Conservation (phyloP, 1,284 basidiomycete genomes). For the Ustilago curta region DNA sequence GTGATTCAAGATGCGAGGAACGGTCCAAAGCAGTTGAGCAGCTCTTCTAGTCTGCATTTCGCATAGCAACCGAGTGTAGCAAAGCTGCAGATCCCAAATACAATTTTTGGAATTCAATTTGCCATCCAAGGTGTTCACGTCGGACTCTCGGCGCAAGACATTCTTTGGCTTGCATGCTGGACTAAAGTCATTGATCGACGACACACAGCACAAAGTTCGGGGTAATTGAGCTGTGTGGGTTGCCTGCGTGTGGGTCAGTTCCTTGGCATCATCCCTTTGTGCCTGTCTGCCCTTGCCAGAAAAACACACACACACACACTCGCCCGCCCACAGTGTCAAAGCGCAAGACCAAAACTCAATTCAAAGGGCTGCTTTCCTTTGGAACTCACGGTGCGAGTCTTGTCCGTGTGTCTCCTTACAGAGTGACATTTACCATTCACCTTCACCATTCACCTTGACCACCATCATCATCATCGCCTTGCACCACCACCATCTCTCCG, state of each 20-base stretch:
- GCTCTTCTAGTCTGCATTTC: constrained; percentile 38
- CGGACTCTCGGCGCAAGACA: constrained; percentile 27
- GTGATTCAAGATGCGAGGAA: neutral
- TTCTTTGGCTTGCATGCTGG: constrained; percentile 5
- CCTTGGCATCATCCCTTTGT: neutral
- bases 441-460: constrained; percentile 8
- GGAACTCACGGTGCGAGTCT: neutral
- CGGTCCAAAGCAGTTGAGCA: constrained; percentile 7
- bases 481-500: constrained; percentile 8
- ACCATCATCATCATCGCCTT: constrained; percentile 6
- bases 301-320: no score
- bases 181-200: constrained; percentile 17
- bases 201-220: constrained; percentile 6
- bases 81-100: no score
- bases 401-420: neutral
- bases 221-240: neutral
- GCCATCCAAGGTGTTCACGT: neutral
- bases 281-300: no score
- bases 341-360: no score
- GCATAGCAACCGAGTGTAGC: constrained; percentile 24
- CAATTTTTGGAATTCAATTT: neutral
- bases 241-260: neutral
- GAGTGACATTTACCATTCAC: constrained; percentile 1
- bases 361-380: no score
- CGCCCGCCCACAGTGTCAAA: no score